These are phyloP conservation scores for Calonectria pseudoreteaudii DNA, from an alignment of 2,329 filamentous ascomycete genomes.

Conservation along the genomic window DNA sequence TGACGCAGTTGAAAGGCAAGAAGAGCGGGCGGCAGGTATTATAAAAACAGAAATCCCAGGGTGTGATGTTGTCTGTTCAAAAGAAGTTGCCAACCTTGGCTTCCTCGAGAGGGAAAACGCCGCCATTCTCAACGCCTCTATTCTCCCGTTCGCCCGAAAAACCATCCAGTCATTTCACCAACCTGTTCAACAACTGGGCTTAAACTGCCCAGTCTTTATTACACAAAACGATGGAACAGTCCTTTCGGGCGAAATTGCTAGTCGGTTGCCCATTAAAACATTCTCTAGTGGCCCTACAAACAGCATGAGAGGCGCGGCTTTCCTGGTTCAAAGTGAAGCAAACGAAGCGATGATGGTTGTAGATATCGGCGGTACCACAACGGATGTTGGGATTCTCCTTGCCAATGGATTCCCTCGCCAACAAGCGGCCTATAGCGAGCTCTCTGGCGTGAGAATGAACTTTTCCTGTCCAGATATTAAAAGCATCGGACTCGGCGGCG, in stretches of 20 bases:
- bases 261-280: slow-evolving; percentile 68
- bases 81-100: slow-evolving; percentile 64
- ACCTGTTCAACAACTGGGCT: slow-evolving; percentile 61
- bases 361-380: slow-evolving; percentile 75
- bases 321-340: slow-evolving; percentile 58
- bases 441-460: slow-evolving; percentile 73
- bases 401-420: slow-evolving; percentile 73
- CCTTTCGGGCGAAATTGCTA: slow-evolving; percentile 63
- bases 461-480: slow-evolving; percentile 68
- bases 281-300: slow-evolving; percentile 75
- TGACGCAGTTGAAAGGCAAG: slow-evolving; percentile 60
- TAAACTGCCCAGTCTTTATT: slow-evolving; percentile 68
- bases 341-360: slow-evolving; percentile 67
- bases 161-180: slow-evolving; percentile 68
- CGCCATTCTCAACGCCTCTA: slow-evolving; percentile 72
- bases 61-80: slow-evolving; percentile 61
- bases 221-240: slow-evolving; percentile 75
- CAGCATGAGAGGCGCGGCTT: slow-evolving; percentile 72
- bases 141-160: slow-evolving; percentile 66
- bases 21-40: slow-evolving; percentile 60
- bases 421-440: slow-evolving; percentile 70
- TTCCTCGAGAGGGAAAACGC: slow-evolving; percentile 75
- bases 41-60: slow-evolving; percentile 53
- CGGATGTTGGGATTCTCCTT: slow-evolving; percentile 71
- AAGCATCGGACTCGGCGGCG: slow-evolving; percentile 70